A percentile compares a stretch with the other conserved stretches of the same genome.
Evolutionary conservation across 2,329 filamentous ascomycete genomes (phyloP).

Genomic region (Conoideocrella luteorostrata): DNA sequence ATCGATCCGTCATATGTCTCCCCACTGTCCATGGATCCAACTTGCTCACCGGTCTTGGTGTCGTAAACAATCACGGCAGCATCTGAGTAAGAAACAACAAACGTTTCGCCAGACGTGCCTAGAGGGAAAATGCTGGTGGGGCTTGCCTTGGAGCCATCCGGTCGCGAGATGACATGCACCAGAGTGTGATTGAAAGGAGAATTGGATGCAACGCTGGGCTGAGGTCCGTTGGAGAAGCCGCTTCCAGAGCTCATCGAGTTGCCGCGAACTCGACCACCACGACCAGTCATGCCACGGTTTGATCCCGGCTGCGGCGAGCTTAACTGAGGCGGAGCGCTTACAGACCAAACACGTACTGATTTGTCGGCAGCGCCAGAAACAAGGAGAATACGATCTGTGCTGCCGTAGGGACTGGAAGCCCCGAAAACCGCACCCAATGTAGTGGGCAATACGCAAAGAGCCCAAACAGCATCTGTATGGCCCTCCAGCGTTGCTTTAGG

Average conservation of each 20-base stretch:
- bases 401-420: constrained; percentile 65
- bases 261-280: constrained; percentile 70
- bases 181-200: constrained; percentile 85
- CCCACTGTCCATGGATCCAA: constrained; percentile 85
- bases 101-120: constrained; percentile 74
- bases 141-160: constrained; percentile 59
- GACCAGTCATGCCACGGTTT: constrained; percentile 48
- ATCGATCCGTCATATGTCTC: constrained; percentile 87
- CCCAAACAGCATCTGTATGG: constrained; percentile 94
- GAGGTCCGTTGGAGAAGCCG: constrained; percentile 82
- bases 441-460: constrained; percentile 83
- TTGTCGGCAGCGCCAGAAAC: constrained; percentile 89
- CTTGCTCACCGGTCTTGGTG: constrained; percentile 82
- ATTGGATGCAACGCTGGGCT: constrained; percentile 77
- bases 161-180: constrained; percentile 74
- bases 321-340: constrained; percentile 82
- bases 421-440: constrained; percentile 78
- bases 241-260: constrained; percentile 94
- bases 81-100: constrained; percentile 89
- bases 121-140: constrained; percentile 91
- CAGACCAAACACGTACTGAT: constrained; percentile 86
- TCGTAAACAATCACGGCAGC: constrained; percentile 89
- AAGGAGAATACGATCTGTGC: constrained; percentile 79
- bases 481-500: constrained; percentile 92
- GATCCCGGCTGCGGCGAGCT: constrained; percentile 70